Base-by-base conservation (phyloP, 2,329 filamentous ascomycete species). In the Huntiella abstrusa region DNA sequence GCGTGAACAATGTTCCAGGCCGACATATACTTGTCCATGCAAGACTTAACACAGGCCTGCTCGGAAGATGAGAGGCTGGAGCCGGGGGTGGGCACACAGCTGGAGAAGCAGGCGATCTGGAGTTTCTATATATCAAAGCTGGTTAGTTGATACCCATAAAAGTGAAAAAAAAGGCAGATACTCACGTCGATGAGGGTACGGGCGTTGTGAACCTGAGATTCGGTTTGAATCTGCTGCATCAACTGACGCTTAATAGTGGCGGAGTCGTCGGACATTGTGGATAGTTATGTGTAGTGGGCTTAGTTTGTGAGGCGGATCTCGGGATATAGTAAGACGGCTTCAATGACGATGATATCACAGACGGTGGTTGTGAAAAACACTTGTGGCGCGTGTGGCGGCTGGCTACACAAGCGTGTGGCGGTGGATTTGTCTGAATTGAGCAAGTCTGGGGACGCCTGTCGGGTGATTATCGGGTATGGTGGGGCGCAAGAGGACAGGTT, bases 1-100 rank as follows among this genome's bases (percentile, higher is more conserved):
- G 68, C 62, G 64, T 77, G 81, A 56, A 83, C 77, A 52, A 71
- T 65, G 64, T 86, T 86, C 83, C 83, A 88, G 8, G 80, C 72
- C 32, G 70, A 65, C 69, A 87, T 83, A 68, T 87, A 88, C 63
- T 87, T 87, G 56, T 87, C 81, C 75, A 86, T 83, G 67, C 83
- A 88, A 51, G 71, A 68, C 15, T 72, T 82, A 57, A 83, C 70
- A 65, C 83, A 88, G 16, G 71, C 68, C 57, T 75, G 68, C 60
- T 88, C 83, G 62, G 70, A 62, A 61, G 69, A 73, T 43, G 77
- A 78, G 47, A 87, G 64, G 46, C 73, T 75, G 43, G 68, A 60
- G 49, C 80, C 77, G 46, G 83, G 79, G 57, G 79, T 77, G 43
- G 80, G 69, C 12, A 87, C 65, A 62, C 83, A 88, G 60, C 76